Conservation (phyloP, 306 rosid genomes). For the Vigna nakashimae region DNA sequence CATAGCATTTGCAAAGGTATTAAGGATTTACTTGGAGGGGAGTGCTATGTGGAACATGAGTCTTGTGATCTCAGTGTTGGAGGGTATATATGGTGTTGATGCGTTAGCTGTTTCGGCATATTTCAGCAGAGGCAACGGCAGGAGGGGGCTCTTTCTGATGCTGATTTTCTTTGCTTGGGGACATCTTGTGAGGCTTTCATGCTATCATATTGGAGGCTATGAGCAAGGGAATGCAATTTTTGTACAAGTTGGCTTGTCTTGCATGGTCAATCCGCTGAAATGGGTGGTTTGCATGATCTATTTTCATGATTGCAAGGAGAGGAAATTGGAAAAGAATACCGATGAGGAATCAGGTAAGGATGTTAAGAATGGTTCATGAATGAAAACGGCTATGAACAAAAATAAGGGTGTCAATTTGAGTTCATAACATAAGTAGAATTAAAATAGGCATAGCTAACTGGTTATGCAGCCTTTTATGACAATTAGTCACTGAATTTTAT, state of each 20-base stretch:
- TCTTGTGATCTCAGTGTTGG: slow-evolving; percentile 59
- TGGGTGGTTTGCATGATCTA: slow-evolving; percentile 63
- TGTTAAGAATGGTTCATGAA: slow-evolving; percentile 22
- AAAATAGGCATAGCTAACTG: background rate
- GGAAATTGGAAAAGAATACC: slow-evolving; percentile 46
- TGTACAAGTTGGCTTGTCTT: slow-evolving; percentile 46
- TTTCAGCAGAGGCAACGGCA: slow-evolving; percentile 49
- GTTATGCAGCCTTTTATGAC: background rate
- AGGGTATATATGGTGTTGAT: slow-evolving; percentile 54
- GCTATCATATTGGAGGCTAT: slow-evolving; percentile 50
- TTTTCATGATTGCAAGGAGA: slow-evolving; percentile 54
- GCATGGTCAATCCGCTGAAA: slow-evolving; percentile 57
- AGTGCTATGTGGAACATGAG: slow-evolving; percentile 67
- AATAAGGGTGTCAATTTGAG: background rate
- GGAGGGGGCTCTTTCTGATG: slow-evolving; percentile 58
- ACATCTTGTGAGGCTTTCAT: slow-evolving; percentile 52
- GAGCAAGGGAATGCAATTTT: slow-evolving; percentile 39
- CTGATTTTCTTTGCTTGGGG: slow-evolving; percentile 60
- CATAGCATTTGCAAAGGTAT: slow-evolving; percentile 35
- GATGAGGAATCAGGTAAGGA: slow-evolving; percentile 48
- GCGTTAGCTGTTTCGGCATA: slow-evolving; percentile 53
- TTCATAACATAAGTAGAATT: slow-evolving; percentile 3
- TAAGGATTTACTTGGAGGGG: slow-evolving; percentile 59
- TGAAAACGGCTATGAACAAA: slow-evolving; percentile 8
- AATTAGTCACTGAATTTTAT: background rate